Conservation (phyloP, 306 rosid species). For the Coriaria nepalensis region DNA sequence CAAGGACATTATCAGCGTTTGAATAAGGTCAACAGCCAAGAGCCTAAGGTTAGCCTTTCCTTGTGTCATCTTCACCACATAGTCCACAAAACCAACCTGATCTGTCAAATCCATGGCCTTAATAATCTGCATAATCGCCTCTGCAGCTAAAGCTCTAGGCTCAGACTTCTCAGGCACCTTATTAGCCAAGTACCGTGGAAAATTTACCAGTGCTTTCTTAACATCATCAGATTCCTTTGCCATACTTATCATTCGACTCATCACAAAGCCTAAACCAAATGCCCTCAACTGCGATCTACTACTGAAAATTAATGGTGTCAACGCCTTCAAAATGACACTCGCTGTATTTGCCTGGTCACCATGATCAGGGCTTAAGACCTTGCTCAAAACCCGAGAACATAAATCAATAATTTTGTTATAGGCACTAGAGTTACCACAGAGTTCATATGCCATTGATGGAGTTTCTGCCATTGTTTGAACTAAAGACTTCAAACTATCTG, state of each 20-base stretch:
- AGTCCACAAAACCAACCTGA: conserved; percentile 56
- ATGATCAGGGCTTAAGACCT: conserved; percentile 48
- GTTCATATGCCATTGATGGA: conserved; percentile 32
- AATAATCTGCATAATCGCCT: conserved; percentile 60
- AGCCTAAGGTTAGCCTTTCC: conserved; percentile 72
- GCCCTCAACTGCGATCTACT: conserved; percentile 47
- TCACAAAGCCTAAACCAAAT: conserved; percentile 50
- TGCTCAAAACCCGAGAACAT: conserved; percentile 42
- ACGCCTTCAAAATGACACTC: conserved; percentile 55
- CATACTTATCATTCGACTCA: conserved; percentile 17
- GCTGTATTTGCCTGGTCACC: conserved; percentile 45
- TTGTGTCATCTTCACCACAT: conserved; percentile 51
- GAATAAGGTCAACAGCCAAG: conserved; percentile 63
- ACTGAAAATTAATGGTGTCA: conserved; percentile 38
- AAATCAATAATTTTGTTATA: conserved; percentile 26
- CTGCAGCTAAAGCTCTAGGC: conserved; percentile 66
- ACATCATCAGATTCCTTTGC: conserved; percentile 28
- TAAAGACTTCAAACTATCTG: conserved; percentile 59
- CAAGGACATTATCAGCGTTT: conserved; percentile 29
- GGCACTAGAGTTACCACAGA: conserved; percentile 22
- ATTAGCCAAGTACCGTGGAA: conserved; percentile 51
- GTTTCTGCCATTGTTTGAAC: conserved; percentile 49
- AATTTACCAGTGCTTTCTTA: conserved; percentile 53
- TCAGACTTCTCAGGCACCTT: conserved; percentile 80
- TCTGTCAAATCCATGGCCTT: conserved; percentile 34